Conservation (phyloP, 2,329 filamentous ascomycete species). For the Calonectria henricotiae region DNA sequence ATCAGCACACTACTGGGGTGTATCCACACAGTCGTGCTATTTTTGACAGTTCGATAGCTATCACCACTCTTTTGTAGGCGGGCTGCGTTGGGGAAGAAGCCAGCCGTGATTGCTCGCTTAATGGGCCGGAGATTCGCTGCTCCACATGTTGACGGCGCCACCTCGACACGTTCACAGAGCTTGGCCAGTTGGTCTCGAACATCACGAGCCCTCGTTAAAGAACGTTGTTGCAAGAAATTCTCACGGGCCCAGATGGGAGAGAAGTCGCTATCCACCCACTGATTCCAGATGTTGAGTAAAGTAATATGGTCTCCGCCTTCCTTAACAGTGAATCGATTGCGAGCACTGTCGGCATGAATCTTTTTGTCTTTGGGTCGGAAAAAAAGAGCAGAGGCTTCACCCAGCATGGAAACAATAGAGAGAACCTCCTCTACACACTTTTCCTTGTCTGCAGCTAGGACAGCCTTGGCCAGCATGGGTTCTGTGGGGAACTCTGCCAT, state of each 20-base stretch:
- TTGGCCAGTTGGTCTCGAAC: slow-evolving; percentile 94
- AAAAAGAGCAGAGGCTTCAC: slow-evolving; percentile 90
- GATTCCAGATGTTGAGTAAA: slow-evolving; percentile 93
- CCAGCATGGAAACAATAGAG: slow-evolving; percentile 94
- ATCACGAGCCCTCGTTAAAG: slow-evolving; percentile 89
- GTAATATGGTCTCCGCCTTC: slow-evolving; percentile 93
- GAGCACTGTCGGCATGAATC: slow-evolving; percentile 92
- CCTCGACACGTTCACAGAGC: slow-evolving; percentile 93
- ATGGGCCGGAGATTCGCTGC: slow-evolving; percentile 81
- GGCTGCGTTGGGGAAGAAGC: slow-evolving; percentile 96
- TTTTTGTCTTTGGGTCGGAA: slow-evolving; percentile 98
- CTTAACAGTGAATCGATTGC: slow-evolving; percentile 89
- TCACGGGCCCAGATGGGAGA: slow-evolving; percentile 90
- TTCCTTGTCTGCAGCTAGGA: slow-evolving; percentile 90
- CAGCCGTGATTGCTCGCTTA: slow-evolving; percentile 89
- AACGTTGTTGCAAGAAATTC: slow-evolving; percentile 94
- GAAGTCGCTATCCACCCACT: slow-evolving; percentile 95
- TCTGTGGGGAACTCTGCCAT: slow-evolving; percentile 97
- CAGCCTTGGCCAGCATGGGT: slow-evolving; percentile 90
- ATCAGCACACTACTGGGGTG: slow-evolving; percentile 90
- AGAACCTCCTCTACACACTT: slow-evolving; percentile 96
- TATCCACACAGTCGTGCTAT: slow-evolving; percentile 89
- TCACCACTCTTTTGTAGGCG: slow-evolving; percentile 87
- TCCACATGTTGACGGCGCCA: slow-evolving; percentile 80
- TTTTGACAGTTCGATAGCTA: slow-evolving; percentile 93